These are phyloP conservation scores for Artemisia argyi DNA, from an alignment of 129 eudicot species.

Conservation along the genomic window DNA sequence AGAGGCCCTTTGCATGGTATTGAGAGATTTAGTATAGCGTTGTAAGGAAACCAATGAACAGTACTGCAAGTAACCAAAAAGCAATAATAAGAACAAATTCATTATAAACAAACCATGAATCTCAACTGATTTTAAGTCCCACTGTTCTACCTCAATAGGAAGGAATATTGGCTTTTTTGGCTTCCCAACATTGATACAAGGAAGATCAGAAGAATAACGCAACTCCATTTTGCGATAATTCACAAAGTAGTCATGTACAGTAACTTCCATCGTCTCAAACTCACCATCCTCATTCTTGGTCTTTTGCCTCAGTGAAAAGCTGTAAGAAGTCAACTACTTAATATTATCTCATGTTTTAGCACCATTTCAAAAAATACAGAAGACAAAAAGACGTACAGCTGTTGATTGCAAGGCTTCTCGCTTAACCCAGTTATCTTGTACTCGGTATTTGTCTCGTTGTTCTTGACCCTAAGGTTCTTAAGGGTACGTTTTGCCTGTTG, in stretches of 20 bases:
- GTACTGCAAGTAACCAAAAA: slow-evolving; percentile 36
- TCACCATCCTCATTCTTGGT: slow-evolving; percentile 53
- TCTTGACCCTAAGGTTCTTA: slow-evolving; percentile 77
- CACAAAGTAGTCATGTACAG: slow-evolving; percentile 81
- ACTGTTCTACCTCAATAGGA: slow-evolving; percentile 65
- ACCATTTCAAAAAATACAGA: not conserved
- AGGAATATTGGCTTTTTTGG: slow-evolving; percentile 78
- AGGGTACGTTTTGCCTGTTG: slow-evolving; percentile 74
- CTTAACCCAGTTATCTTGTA: slow-evolving; percentile 87
- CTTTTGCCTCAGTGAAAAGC: slow-evolving; percentile 70
- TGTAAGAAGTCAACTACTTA: slow-evolving; percentile 15
- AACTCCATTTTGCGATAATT: slow-evolving; percentile 57
- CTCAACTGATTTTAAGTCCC: not conserved
- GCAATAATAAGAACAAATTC: not conserved
- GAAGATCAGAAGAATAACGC: slow-evolving; percentile 70
- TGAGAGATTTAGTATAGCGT: slow-evolving; percentile 79
- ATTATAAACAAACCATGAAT: not conserved
- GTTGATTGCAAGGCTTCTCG: slow-evolving; percentile 68
- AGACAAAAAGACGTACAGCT: slow-evolving; percentile 41
- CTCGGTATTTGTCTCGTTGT: slow-evolving; percentile 58
- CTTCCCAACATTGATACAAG: slow-evolving; percentile 89
- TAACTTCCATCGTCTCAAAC: slow-evolving; percentile 45
- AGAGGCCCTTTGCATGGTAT: slow-evolving; percentile 65
- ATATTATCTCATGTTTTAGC: not conserved
- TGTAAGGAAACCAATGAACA: slow-evolving; percentile 73